Conservation (phyloP, 2,329 filamentous ascomycete species). For the Cladosporium sp. region DNA sequence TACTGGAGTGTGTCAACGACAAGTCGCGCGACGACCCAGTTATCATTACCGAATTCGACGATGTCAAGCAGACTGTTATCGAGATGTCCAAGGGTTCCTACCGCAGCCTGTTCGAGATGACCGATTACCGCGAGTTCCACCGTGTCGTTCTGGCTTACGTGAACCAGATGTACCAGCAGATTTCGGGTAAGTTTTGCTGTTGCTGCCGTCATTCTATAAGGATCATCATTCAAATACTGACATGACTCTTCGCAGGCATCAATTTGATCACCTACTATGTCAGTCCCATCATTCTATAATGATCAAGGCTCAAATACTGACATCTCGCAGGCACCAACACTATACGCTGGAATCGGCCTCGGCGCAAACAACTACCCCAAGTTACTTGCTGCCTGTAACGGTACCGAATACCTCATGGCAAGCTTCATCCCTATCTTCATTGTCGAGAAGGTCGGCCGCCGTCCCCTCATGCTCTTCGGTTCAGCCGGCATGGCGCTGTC, state of each 20-base stretch:
- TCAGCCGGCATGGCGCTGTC: constrained; percentile 43
- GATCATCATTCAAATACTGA: background rate
- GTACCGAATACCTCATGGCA: constrained; percentile 46
- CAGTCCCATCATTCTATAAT: too few species aligned
- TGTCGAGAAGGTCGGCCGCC: constrained; percentile 46
- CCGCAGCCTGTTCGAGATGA: constrained; percentile 27
- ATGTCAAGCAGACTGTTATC: constrained; percentile 51
- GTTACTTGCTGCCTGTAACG: constrained; percentile 44
- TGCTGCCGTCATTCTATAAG: background rate
- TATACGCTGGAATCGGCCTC: constrained; percentile 47
- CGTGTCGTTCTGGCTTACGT: constrained; percentile 31
- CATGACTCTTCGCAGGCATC: constrained; percentile 17
- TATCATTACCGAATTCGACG: constrained; percentile 45
- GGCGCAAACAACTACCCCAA: constrained; percentile 40
- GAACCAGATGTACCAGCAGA: constrained; percentile 23
- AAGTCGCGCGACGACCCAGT: constrained; percentile 42
- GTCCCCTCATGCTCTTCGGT: constrained; percentile 67
- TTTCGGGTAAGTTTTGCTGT: background rate
- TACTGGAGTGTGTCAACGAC: constrained; percentile 46
- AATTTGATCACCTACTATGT: constrained; percentile 29
- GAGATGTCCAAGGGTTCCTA: constrained; percentile 36
- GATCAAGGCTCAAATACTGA: too few species aligned
- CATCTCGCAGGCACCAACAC: constrained; percentile 45
- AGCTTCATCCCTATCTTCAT: constrained; percentile 44
- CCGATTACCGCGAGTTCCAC: constrained; percentile 32